Evolutionary conservation across 495 filamentous ascomycete species (phyloP).

Genomic region (Ramalina peruviana): DNA sequence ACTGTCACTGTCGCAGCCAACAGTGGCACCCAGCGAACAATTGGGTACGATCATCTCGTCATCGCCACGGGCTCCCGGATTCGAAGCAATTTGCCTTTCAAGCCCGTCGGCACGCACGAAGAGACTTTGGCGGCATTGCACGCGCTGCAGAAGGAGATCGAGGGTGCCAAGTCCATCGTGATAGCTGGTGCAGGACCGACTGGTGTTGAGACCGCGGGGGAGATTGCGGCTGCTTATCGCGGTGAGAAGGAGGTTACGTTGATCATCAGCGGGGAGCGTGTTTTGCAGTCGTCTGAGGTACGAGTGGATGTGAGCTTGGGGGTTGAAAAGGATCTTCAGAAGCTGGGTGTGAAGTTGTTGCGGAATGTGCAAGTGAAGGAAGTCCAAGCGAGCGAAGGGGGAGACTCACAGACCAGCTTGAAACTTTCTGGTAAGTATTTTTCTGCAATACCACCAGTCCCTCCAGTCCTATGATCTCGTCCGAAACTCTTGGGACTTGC

Average conservation of each 20-base stretch:
- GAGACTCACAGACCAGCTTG: not conserved
- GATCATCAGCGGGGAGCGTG: slow-evolving; percentile 13
- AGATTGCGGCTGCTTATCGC: slow-evolving; percentile 30
- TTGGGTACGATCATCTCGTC: slow-evolving; percentile 41
- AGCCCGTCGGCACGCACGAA: slow-evolving; percentile 26
- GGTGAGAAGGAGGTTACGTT: slow-evolving; percentile 31
- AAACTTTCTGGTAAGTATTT: not conserved
- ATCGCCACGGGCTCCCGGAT: slow-evolving; percentile 38
- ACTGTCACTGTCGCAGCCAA: slow-evolving; percentile 24
- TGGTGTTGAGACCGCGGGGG: slow-evolving; percentile 49
- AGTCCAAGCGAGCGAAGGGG: not conserved
- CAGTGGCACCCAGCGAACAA: slow-evolving; percentile 13
- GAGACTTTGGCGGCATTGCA: slow-evolving; percentile 30
- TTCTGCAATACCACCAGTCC: no score
- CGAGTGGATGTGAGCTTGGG: not conserved
- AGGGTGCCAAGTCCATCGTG: slow-evolving; percentile 42
- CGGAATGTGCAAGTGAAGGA: slow-evolving; percentile 1
- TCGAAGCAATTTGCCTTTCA: slow-evolving; percentile 35
- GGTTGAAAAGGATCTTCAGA: slow-evolving; percentile 5
- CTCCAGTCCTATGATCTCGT: no score
- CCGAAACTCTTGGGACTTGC: no score
- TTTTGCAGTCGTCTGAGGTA: not conserved
- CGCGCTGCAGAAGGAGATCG: slow-evolving; percentile 31
- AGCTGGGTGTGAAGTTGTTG: slow-evolving; percentile 4
- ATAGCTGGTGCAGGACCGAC: slow-evolving; percentile 55